These are phyloP conservation scores for Przewalskia tangutica DNA, from an alignment of 257 asterid genomes.

Conservation along the genomic window DNA sequence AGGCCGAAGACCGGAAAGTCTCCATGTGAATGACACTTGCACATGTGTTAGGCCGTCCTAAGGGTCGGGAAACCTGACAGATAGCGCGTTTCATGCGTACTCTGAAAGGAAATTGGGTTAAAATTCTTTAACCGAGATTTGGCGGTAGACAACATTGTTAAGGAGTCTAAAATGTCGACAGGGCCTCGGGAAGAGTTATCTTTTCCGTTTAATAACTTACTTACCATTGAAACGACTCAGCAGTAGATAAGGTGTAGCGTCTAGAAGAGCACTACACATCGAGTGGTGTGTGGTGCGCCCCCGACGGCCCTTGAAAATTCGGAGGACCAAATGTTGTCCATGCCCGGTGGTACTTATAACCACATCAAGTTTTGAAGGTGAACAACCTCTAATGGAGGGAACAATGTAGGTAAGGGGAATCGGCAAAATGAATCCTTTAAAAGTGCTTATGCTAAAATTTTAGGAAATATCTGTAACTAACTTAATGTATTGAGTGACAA, in stretches of 20 bases:
- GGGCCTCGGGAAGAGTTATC: no score
- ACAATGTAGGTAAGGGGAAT: neutral
- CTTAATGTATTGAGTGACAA: no score
- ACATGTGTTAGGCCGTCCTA: neutral
- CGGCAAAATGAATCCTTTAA: neutral
- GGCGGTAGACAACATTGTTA: no score
- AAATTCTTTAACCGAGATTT: no score
- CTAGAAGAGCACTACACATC: neutral
- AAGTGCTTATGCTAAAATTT: neutral
- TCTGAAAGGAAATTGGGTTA: no score
- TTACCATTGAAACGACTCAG: neutral
- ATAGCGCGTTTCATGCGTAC: neutral
- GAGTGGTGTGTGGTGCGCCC: neutral
- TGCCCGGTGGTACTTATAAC: neutral
- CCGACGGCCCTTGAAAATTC: neutral
- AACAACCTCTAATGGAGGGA: neutral
- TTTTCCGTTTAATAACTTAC: no score
- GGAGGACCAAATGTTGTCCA: neutral
- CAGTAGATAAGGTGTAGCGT: neutral
- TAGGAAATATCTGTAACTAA: neutral
- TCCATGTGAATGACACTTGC: neutral
- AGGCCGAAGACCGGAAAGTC: neutral
- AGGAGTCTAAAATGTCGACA: no score
- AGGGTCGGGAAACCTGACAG: neutral
- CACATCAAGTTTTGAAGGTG: neutral